Evolutionary conservation across 805 yeast genomes (phyloP), one percentile per base, ranked within the genome.

Genomic region (Candida sonorensis): DNA sequence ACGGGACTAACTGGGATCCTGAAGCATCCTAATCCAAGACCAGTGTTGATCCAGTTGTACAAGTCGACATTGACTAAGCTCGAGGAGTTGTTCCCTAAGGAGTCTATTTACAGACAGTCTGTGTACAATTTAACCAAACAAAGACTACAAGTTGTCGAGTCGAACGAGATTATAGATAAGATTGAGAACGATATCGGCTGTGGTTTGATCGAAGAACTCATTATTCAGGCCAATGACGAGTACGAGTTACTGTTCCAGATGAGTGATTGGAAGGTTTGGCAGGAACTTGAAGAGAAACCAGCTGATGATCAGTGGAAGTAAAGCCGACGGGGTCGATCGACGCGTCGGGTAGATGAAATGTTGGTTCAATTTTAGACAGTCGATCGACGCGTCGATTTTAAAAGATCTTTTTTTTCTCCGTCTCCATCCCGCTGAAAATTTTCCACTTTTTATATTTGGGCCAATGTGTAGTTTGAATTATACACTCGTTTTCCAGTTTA

Each of bases 1-100:
- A 85, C 94, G 14, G 95, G 95, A 43, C 46, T 85, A 40, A 72
- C 95, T 4, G 94, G 92, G 2, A 57, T 85, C 41, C 67, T 62
- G 50, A 82, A 79, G 55, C 92, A 83, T 57, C 94, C 94, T 31
- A 72, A 79, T 53, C 94, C 95, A 33, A 73, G 85, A 55, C 88
- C 90, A 2, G 83, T 87, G 3, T 66, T 85, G 47, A 62, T 75
- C 36, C 70, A 81, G 23, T 62, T 85, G 27, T 85, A 85, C 62
- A 72, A 72, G 44, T 72, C 79, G 36, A 85, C 95, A 2, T 62
- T 84, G 48, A 57, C 61, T 25, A 67, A 72, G 28, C 62, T 84
- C 47, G 61, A 68, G 24, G 66, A 63, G 24, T 71, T 76, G 48
- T 78, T 77, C 55, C 95, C 95, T 23, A 60, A 69, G 32, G 70